phyloP scores from a whole-genome alignment of 257 asterid genomes.

The Avicennia marina region DNA sequence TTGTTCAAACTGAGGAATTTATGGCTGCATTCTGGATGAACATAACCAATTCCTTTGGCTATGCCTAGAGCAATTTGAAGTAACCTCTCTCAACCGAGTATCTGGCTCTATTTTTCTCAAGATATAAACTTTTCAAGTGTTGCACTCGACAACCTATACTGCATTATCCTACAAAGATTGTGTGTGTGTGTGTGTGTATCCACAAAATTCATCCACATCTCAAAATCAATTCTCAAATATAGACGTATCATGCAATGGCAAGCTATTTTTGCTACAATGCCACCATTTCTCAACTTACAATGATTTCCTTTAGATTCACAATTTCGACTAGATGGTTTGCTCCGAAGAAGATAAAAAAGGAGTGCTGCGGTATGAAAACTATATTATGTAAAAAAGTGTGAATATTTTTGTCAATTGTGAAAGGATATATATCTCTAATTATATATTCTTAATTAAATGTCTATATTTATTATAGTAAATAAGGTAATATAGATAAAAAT shows the following conservation, averaged over 20 bases:
- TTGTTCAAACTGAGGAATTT: conserved; percentile 19
- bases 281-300: conserved; percentile 20
- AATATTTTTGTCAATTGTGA: too few relatives aligned
- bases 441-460: too few relatives aligned
- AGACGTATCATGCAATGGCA: too few relatives aligned
- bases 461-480: too few relatives aligned
- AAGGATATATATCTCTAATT: too few relatives aligned
- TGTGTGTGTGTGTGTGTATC: too few relatives aligned
- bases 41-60: conserved; percentile 32
- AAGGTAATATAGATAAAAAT: too few relatives aligned
- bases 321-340: conserved; percentile 24
- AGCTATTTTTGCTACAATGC: conserved; percentile 14
- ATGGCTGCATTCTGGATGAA: conserved; percentile 18
- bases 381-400: too few relatives aligned
- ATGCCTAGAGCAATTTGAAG: conserved; percentile 22
- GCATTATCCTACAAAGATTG: conserved; percentile 23
- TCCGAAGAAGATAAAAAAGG: conserved; percentile 23
- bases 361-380: neutral
- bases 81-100: conserved; percentile 27
- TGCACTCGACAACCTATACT: conserved; percentile 23
- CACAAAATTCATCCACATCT: too few relatives aligned
- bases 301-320: conserved; percentile 22
- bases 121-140: conserved; percentile 7
- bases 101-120: neutral
- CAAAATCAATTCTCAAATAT: too few relatives aligned